Evolutionary conservation across 129 eudicot genomes (phyloP).

Genomic region (Arctium lappa): DNA sequence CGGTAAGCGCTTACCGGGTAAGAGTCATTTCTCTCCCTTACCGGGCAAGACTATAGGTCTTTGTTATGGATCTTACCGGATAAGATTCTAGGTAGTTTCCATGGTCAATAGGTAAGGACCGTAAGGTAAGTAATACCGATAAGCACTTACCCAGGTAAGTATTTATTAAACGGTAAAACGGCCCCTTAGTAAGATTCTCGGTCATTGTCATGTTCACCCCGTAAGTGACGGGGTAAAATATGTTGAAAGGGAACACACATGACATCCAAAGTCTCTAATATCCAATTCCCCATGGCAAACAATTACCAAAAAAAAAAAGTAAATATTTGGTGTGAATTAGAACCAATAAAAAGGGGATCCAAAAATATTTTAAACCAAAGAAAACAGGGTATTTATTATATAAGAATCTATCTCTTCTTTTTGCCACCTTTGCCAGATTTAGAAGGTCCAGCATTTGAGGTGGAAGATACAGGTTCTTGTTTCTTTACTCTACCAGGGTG

Average conservation of each 20-base stretch:
- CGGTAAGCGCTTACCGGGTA: too few relatives aligned
- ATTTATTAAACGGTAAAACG: too few relatives aligned
- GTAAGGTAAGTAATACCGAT: too few relatives aligned
- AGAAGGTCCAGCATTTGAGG: constrained; percentile 47
- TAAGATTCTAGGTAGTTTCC: too few relatives aligned
- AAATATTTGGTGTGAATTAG: not conserved
- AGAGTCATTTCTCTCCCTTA: too few relatives aligned
- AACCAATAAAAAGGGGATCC: not conserved
- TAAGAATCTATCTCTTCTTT: constrained; percentile 50
- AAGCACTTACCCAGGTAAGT: too few relatives aligned
- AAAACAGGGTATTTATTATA: not conserved
- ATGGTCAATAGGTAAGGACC: too few relatives aligned
- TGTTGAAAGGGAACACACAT: not conserved
- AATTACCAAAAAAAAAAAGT: not conserved
- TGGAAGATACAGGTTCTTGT: constrained; percentile 44
- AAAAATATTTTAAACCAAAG: not conserved
- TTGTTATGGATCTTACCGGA: too few relatives aligned
- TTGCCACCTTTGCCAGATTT: constrained; percentile 67
- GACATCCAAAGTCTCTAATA: not conserved
- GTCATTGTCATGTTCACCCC: too few relatives aligned
- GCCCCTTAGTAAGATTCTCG: too few relatives aligned
- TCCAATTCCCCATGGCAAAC: not conserved
- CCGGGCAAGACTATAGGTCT: too few relatives aligned
- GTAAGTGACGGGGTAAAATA: too few relatives aligned
- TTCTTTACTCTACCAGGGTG: constrained; percentile 67